phyloP scores from a whole-genome alignment of 768 basidiomycete species.

The Termitomyces sp. region DNA sequence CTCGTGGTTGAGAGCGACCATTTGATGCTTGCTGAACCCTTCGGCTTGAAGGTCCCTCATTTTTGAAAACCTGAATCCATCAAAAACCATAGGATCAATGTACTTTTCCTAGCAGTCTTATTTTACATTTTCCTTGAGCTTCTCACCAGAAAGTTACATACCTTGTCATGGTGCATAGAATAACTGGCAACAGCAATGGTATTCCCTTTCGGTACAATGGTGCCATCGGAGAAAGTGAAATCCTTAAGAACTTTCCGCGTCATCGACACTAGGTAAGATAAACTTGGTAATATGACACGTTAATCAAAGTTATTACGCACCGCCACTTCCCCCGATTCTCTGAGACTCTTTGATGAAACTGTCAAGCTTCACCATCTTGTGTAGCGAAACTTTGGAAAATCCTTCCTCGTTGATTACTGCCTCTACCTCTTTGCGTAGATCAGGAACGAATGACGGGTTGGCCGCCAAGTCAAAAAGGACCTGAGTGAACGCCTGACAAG shows the following conservation, averaged over 20 bases:
- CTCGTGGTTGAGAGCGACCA: slow-evolving; percentile 19
- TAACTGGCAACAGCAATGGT: slow-evolving; percentile 22
- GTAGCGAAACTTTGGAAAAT: slow-evolving; percentile 6
- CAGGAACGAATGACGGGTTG: slow-evolving; percentile 22
- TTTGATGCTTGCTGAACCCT: slow-evolving; percentile 19
- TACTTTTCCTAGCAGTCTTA: slow-evolving; percentile 9
- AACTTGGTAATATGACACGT: not conserved
- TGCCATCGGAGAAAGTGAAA: slow-evolving; percentile 39
- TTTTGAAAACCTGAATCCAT: slow-evolving; percentile 32
- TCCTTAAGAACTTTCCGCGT: slow-evolving; percentile 28
- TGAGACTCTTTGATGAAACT: slow-evolving; percentile 38
- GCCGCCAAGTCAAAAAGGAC: slow-evolving; percentile 30
- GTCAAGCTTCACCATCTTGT: slow-evolving; percentile 33
- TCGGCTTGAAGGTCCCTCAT: slow-evolving; percentile 19
- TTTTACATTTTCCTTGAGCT: not conserved
- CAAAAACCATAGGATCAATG: slow-evolving; percentile 22
- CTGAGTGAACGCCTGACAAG: slow-evolving; percentile 28
- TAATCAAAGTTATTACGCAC: slow-evolving; percentile 12
- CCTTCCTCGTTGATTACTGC: not conserved
- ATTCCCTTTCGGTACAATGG: slow-evolving; percentile 29
- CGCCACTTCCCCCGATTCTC: slow-evolving; percentile 22
- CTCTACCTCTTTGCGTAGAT: slow-evolving; percentile 35
- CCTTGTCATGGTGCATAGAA: slow-evolving; percentile 25
- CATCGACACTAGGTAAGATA: slow-evolving; percentile 11
- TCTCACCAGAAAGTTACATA: not conserved